Evolutionary conservation across 2,329 filamentous ascomycete genomes (phyloP), one percentile per base, ranked within the genome.

Genomic region (Pseudogymnoascus sp.): DNA sequence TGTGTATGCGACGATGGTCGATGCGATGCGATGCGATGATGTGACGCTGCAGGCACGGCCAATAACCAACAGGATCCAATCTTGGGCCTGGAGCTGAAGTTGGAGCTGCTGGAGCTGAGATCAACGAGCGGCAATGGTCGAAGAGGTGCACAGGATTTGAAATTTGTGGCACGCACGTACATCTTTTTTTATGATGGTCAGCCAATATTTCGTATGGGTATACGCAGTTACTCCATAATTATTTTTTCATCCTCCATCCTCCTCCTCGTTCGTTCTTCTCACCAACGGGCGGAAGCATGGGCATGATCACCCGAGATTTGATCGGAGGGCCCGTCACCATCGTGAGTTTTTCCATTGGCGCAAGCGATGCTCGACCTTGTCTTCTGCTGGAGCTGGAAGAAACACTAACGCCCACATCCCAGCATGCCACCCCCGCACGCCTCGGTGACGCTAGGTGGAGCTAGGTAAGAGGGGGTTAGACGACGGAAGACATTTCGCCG

Each of bases 281-380:
- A 21, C 8, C 37, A 40, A 4, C 37, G n/a, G 17, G n/a, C 37
- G 5, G n/a, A n/a, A 17, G n/a, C 37, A 44, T 5, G 40, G 40
- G 40, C 40, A 44, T 24, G 40, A 44, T 44, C 40, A 44, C 40
- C 40, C 40, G 40, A 44, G 40, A 44, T 44, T 44, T 44, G 40
- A 44, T 44, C 3, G 21, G 21, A 21, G 21, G 21, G 21, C 21
- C 21, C 21, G 21, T 21, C 21, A 21, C 21, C 21, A 21, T 21
- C 21, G 21, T 21, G 21, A 21, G 21, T 21, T 21, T 9, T 36
- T 40, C 37, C n/a, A 40, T 40, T 10, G 37, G 37, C n/a, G 11
- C 35, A 21, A 21, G 21, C 21, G 21, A 21, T 21, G 21, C 2
- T 21, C 21, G 21, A 21, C 21, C 21, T 21, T 3, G 21, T 21